Percentiles rank a stretch among this genome's conserved stretches.
Conservation (phyloP, 2,329 filamentous ascomycete species). For the Coniochaeta sp. region DNA sequence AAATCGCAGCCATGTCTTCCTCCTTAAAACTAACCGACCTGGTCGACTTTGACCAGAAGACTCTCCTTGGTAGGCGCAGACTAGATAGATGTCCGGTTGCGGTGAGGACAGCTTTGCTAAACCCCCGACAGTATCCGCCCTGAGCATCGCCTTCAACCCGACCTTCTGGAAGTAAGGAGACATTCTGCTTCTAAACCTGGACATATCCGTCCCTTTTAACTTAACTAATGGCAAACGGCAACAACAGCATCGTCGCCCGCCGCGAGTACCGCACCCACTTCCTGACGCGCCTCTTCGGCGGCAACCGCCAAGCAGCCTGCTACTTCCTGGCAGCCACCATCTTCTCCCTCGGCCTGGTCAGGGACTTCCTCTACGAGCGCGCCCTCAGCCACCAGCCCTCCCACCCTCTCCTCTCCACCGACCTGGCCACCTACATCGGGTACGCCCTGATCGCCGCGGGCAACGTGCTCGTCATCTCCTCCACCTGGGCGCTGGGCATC, state of each 20-base stretch:
- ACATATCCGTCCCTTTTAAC: no score
- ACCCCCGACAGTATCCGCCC: constrained; percentile 59
- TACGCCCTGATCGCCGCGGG: constrained; percentile 65
- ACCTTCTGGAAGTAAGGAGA: constrained; percentile 94
- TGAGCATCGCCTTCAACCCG: constrained; percentile 86
- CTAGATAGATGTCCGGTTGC: not conserved
- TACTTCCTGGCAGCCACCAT: constrained; percentile 84
- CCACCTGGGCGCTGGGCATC: constrained; percentile 86
- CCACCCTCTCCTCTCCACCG: constrained; percentile 61
- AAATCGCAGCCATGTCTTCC: not conserved
- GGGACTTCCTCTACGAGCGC: constrained; percentile 80
- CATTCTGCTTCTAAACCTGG: no score
- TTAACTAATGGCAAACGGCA: no score
- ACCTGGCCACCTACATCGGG: constrained; percentile 53
- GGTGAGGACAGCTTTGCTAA: constrained; percentile 6
- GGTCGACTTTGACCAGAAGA: constrained; percentile 60
- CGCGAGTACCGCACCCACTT: constrained; percentile 88
- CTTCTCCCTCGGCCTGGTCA: constrained; percentile 83
- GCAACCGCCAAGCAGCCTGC: constrained; percentile 72
- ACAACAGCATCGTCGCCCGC: constrained; percentile 69
- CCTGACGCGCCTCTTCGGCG: constrained; percentile 79
- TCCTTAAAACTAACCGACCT: constrained; percentile 23
- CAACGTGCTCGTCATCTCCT: constrained; percentile 78
- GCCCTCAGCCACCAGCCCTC: constrained; percentile 71
- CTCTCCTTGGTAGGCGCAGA: constrained; percentile 53